A percentile compares a stretch with the other conserved stretches of the same genome.
Conservation (phyloP, 2,329 filamentous ascomycete genomes). For the Lecanicillium sp. region DNA sequence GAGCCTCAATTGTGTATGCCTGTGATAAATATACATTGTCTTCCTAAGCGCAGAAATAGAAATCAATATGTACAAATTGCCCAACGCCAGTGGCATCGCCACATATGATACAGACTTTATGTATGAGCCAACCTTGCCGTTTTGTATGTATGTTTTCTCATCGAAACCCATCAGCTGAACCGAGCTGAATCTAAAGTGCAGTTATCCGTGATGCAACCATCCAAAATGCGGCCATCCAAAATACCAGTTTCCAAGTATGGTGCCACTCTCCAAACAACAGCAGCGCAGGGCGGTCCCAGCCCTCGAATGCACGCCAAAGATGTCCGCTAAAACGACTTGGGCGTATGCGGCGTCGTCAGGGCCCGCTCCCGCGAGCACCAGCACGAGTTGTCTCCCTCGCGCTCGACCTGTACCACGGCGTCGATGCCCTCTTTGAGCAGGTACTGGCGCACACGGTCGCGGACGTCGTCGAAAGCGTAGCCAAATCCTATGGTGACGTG, state of each 20-base stretch:
- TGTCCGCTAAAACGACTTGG: slow-evolving; percentile 29
- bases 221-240: slow-evolving; percentile 3
- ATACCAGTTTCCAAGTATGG: slow-evolving; percentile 10
- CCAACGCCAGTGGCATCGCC: too few species aligned
- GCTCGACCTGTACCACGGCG: slow-evolving; percentile 80
- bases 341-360: slow-evolving; percentile 24
- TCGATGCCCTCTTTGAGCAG: slow-evolving; percentile 68
- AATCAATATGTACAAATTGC: too few species aligned
- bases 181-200: not conserved
- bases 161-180: slow-evolving; percentile 1
- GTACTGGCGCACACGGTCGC: slow-evolving; percentile 68
- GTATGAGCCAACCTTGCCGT: too few species aligned
- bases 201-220: not conserved
- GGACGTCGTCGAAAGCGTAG: slow-evolving; percentile 75
- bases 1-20: too few species aligned
- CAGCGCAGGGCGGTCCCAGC: not conserved
- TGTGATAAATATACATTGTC: too few species aligned
- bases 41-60: too few species aligned
- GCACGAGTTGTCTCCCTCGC: slow-evolving; percentile 65
- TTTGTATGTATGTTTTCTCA: too few species aligned
- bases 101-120: too few species aligned
- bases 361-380: slow-evolving; percentile 45
- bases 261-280: slow-evolving; percentile 10
- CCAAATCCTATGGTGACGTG: slow-evolving; percentile 72
- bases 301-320: slow-evolving; percentile 3